phyloP scores from a whole-genome alignment of 2,329 filamentous ascomycete species.

The Trichoderma brevicompactum region DNA sequence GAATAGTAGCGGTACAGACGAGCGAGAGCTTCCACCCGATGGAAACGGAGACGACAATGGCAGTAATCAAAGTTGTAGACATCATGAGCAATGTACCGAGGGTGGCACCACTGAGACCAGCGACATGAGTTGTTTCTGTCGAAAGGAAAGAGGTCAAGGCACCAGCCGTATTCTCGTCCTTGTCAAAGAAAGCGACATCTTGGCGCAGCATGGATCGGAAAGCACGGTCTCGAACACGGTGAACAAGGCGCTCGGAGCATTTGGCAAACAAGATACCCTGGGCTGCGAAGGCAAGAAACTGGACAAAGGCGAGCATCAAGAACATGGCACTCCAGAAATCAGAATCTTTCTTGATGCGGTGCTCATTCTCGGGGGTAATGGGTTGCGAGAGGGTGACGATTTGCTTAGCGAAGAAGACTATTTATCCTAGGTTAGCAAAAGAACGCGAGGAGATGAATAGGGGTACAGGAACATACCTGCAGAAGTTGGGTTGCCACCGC shows the following conservation, averaged over 20 bases:
- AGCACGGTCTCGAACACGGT: conserved; percentile 80
- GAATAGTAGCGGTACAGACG: conserved; percentile 79
- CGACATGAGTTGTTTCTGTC: conserved; percentile 85
- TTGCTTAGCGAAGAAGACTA: conserved; percentile 85
- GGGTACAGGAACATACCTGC: conserved; percentile 30
- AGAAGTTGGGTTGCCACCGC: conserved; percentile 74
- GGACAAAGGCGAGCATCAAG: conserved; percentile 77
- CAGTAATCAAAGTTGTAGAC: conserved; percentile 75
- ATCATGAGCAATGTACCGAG: conserved; percentile 86
- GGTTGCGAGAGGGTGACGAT: conserved; percentile 71
- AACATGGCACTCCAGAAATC: conserved; percentile 92
- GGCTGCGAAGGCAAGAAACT: conserved; percentile 68
- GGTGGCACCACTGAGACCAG: conserved; percentile 87
- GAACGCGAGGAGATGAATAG: not conserved
- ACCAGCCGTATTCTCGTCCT: conserved; percentile 85
- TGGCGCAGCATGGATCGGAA: conserved; percentile 91
- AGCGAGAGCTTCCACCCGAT: conserved; percentile 89
- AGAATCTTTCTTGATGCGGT: conserved; percentile 68
- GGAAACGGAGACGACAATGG: conserved; percentile 70
- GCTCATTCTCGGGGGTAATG: conserved; percentile 55
- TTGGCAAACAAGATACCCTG: conserved; percentile 80
- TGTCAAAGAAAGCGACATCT: conserved; percentile 91
- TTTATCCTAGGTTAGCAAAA: not conserved
- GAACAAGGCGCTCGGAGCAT: conserved; percentile 82
- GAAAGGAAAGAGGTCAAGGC: conserved; percentile 87